These are phyloP conservation scores for Colletotrichum siamense DNA, from an alignment of 2,329 filamentous ascomycete species.

Conservation along the genomic window DNA sequence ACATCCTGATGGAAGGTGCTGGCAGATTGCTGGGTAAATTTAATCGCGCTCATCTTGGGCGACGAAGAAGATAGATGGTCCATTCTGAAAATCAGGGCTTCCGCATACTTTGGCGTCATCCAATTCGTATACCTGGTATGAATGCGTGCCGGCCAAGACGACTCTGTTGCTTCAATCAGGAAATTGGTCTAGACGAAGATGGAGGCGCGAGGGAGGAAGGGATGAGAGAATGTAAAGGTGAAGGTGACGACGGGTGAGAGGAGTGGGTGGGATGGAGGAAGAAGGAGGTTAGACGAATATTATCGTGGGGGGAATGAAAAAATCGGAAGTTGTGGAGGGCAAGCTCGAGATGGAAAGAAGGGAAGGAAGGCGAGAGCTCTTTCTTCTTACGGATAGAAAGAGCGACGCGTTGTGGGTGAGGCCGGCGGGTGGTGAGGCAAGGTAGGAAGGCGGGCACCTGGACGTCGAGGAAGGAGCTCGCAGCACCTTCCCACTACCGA, in stretches of 20 bases:
- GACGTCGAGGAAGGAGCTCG: background rate
- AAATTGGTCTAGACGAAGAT: background rate
- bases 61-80: constrained; percentile 31
- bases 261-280: background rate
- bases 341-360: background rate
- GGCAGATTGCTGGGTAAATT: constrained; percentile 7
- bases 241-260: background rate
- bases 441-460: background rate
- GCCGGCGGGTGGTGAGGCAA: background rate
- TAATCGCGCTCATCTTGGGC: background rate
- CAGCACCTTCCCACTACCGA: background rate
- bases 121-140: constrained; percentile 3
- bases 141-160: constrained; percentile 12
- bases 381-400: background rate
- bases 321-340: background rate
- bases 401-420: background rate
- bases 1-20: constrained; percentile 18
- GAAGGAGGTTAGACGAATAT: background rate
- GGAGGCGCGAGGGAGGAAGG: background rate
- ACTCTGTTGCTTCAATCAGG: constrained; percentile 8
- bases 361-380: background rate
- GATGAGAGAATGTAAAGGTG: background rate
- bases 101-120: background rate
- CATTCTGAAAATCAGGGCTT: constrained; percentile 30
- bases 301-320: background rate